Evolutionary conservation across 2,329 filamentous ascomycete species (phyloP).

Genomic region (Paracamarosporium sp.): DNA sequence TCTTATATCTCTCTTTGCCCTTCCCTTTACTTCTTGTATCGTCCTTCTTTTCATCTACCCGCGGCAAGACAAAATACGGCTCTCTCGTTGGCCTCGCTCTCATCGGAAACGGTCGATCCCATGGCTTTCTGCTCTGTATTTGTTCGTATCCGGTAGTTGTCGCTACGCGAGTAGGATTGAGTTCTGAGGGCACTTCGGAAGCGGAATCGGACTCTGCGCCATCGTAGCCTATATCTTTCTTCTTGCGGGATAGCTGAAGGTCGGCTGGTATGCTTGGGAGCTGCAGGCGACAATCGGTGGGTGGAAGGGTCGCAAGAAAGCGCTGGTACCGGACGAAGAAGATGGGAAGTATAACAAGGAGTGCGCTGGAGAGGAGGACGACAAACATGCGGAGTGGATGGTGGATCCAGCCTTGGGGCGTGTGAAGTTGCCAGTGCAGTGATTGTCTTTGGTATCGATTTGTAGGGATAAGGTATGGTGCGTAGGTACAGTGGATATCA

Average conservation of each 20-base stretch:
- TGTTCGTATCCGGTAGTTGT: background rate
- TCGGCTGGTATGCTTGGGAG: background rate
- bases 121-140: constrained; percentile 26
- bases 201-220: background rate
- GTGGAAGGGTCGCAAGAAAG: background rate
- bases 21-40: background rate
- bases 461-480: background rate
- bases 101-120: constrained; percentile 33
- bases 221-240: background rate
- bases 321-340: constrained; percentile 29
- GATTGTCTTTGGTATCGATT: background rate
- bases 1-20: background rate
- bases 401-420: background rate
- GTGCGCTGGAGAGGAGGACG: constrained; percentile 23
- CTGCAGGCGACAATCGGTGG: background rate
- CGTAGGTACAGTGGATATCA: background rate
- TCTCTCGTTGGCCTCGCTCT: constrained; percentile 1
- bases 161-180: background rate
- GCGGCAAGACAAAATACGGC: constrained; percentile 6
- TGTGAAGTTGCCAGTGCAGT: background rate
- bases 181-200: background rate
- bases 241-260: background rate
- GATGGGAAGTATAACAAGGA: constrained; percentile 30
- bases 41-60: background rate
- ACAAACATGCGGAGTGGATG: constrained; percentile 10